phyloP scores from a whole-genome alignment of 2,329 filamentous ascomycete genomes.

The Pseudogymnoascus sp. region DNA sequence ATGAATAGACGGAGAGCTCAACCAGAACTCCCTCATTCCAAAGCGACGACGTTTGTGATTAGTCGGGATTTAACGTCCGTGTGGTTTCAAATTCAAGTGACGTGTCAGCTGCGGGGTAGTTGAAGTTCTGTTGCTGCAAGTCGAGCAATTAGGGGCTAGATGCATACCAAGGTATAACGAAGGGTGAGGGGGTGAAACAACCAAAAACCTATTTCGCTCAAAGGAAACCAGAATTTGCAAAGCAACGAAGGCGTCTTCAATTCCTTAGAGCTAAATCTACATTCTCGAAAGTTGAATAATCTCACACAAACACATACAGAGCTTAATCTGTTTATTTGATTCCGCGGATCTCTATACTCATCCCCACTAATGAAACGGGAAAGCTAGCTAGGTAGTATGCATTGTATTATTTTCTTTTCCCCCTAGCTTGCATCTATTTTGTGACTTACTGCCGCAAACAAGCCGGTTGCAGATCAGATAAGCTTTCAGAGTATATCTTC shows the following conservation, averaged over 20 bases:
- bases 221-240: background rate
- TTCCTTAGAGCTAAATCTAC: background rate
- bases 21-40: background rate
- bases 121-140: background rate
- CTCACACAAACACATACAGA: background rate
- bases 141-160: background rate
- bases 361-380: background rate
- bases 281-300: background rate
- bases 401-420: background rate
- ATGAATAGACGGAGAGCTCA: background rate
- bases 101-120: background rate
- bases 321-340: background rate
- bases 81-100: background rate
- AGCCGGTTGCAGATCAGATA: background rate
- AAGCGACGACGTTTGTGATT: background rate
- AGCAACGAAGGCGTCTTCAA: background rate
- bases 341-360: background rate
- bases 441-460: background rate
- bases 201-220: background rate
- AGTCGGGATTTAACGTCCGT: background rate
- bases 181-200: background rate
- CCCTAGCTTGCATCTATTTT: background rate
- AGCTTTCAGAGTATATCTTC: background rate
- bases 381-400: background rate
- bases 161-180: background rate